These are phyloP conservation scores for Epichloe festucae DNA, from an alignment of 2,329 filamentous ascomycete species.

Conservation along the genomic window DNA sequence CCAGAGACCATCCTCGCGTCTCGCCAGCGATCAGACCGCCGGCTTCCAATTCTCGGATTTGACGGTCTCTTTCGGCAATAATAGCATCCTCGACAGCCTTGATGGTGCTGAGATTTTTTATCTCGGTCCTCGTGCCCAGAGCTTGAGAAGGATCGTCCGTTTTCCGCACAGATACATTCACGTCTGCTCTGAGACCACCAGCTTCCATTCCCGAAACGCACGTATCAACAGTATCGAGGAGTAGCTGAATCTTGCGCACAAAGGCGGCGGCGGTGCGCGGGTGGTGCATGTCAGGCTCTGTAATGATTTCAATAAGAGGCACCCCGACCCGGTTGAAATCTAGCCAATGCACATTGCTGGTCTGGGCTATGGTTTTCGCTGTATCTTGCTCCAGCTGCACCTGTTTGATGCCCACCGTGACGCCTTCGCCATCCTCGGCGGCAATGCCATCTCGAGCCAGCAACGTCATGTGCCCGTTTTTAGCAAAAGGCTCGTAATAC, in stretches of 20 bases:
- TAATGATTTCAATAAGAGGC: slow-evolving; percentile 91
- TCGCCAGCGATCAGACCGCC: slow-evolving; percentile 70
- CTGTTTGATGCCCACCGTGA: slow-evolving; percentile 76
- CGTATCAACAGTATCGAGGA: slow-evolving; percentile 68
- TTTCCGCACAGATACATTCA: slow-evolving; percentile 80
- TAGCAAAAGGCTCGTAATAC: slow-evolving; percentile 66
- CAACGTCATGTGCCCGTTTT: slow-evolving; percentile 59
- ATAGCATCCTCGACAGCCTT: slow-evolving; percentile 93
- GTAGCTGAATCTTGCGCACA: slow-evolving; percentile 74
- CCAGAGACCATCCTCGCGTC: slow-evolving; percentile 85
- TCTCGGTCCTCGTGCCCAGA: slow-evolving; percentile 83
- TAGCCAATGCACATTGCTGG: slow-evolving; percentile 60
- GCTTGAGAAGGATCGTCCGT: slow-evolving; percentile 26
- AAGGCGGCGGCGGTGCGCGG: slow-evolving; percentile 78
- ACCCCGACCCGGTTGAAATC: slow-evolving; percentile 91
- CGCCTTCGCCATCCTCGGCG: slow-evolving; percentile 53
- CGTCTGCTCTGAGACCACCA: slow-evolving; percentile 80
- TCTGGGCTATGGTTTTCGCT: slow-evolving; percentile 77
- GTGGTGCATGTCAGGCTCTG: slow-evolving; percentile 74
- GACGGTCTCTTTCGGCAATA: slow-evolving; percentile 76
- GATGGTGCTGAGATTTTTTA: slow-evolving; percentile 96
- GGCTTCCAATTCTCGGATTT: slow-evolving; percentile 65
- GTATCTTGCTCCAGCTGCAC: slow-evolving; percentile 97
- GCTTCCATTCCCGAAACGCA: slow-evolving; percentile 88
- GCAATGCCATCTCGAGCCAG: slow-evolving; percentile 67